phyloP scores from a whole-genome alignment of 2,329 filamentous ascomycete genomes.

The Cladosporium colombiae region DNA sequence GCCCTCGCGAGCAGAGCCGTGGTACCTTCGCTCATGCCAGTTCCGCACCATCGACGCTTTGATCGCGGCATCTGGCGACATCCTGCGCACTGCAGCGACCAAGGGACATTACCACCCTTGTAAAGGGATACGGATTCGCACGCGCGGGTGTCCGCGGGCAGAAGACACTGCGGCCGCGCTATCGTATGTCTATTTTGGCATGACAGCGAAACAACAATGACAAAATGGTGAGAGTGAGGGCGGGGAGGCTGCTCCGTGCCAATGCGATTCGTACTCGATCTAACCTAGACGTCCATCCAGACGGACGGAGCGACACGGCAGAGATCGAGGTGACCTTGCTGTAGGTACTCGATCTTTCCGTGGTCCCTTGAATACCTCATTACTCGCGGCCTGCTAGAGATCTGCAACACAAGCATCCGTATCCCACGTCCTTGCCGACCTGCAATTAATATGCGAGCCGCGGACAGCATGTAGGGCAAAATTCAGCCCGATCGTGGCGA shows the following conservation, averaged over 20 bases:
- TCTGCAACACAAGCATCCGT: conserved; percentile 9
- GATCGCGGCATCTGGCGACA: background rate
- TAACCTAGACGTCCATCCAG: background rate
- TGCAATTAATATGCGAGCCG: background rate
- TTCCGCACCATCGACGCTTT: background rate
- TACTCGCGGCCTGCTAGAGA: background rate
- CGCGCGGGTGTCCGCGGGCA: conserved; percentile 1
- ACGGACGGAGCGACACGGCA: background rate
- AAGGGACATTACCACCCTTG: background rate
- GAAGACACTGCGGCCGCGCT: background rate
- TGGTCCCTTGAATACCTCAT: background rate
- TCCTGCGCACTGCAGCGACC: background rate
- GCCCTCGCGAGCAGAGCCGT: background rate
- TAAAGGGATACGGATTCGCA: background rate
- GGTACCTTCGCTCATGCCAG: background rate
- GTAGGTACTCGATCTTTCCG: background rate
- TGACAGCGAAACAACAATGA: background rate
- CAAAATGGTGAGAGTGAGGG: background rate
- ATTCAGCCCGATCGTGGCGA: conserved; percentile 1
- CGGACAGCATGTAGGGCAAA: background rate
- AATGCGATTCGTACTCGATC: background rate
- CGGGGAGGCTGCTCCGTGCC: background rate
- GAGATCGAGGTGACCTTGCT: background rate
- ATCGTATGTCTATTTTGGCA: conserved; percentile 3
- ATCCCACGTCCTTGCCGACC: background rate